phyloP scores from a whole-genome alignment of 208 protist species.

The Trypanosomatidae sp. region DNA sequence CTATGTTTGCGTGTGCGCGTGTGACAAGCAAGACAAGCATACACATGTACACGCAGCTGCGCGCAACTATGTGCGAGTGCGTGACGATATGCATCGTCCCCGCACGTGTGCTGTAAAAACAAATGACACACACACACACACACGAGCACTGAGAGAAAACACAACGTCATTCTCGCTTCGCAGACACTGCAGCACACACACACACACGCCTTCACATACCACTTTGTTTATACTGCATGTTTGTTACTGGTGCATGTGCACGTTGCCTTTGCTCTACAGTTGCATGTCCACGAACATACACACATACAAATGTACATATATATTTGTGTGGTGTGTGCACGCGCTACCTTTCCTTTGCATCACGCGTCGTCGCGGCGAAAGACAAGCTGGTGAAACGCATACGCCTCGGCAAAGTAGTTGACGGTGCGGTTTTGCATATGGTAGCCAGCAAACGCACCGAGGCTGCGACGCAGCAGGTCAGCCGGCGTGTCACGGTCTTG shows the following conservation, averaged over 20 bases:
- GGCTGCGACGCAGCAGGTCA: conserved; percentile 10
- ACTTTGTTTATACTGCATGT: too few species aligned
- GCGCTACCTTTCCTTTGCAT: neutral
- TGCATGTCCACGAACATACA: neutral
- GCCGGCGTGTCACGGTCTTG: conserved; percentile 32
- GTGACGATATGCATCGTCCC: too few species aligned
- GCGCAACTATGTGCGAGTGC: too few species aligned
- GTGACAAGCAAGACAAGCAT: neutral
- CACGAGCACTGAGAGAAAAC: too few species aligned
- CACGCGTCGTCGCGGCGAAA: conserved; percentile 18
- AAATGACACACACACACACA: too few species aligned
- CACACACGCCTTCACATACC: too few species aligned
- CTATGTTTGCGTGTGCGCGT: neutral
- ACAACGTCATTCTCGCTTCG: too few species aligned
- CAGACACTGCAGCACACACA: too few species aligned
- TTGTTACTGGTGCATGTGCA: too few species aligned
- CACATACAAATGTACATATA: neutral
- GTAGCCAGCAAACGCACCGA: conserved; percentile 36
- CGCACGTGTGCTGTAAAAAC: too few species aligned
- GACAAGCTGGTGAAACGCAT: conserved; percentile 61
- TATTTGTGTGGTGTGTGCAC: neutral
- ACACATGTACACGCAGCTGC: too few species aligned
- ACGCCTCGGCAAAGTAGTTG: conserved; percentile 68
- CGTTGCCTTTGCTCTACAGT: too few species aligned
- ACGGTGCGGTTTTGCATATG: conserved; percentile 34